These are phyloP conservation scores for Epichloe sp. DNA, from an alignment of 2,329 filamentous ascomycete species.

Conservation along the genomic window DNA sequence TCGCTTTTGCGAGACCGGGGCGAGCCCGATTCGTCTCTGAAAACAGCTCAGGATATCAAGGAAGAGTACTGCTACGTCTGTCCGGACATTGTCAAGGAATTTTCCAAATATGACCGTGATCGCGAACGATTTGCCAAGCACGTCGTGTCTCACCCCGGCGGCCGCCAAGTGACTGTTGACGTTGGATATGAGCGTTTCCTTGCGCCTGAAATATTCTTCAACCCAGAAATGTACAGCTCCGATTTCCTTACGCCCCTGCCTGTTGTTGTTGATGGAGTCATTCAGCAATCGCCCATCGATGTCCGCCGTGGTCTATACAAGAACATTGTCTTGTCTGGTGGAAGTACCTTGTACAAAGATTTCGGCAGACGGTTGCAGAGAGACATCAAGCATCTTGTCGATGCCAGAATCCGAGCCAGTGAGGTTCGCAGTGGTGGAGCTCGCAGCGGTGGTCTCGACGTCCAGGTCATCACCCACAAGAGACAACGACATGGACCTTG, in stretches of 20 bases:
- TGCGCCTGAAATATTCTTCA: conserved; percentile 98
- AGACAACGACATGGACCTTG: conserved; percentile 93
- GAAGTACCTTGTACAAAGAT: conserved; percentile 96
- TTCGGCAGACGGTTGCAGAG: conserved; percentile 92
- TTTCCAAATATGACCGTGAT: conserved; percentile 85
- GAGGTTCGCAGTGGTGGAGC: conserved; percentile 86
- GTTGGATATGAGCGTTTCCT: conserved; percentile 97
- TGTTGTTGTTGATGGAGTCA: conserved; percentile 87
- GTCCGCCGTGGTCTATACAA: conserved; percentile 96
- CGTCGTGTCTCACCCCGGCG: conserved; percentile 72
- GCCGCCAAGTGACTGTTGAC: conserved; percentile 73
- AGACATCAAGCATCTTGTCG: conserved; percentile 92
- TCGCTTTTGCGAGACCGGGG: conserved; percentile 89
- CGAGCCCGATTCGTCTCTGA: conserved; percentile 90
- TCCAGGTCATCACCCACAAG: conserved; percentile 96
- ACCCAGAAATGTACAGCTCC: conserved; percentile 97
- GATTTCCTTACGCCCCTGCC: conserved; percentile 95
- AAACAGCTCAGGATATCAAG: conserved; percentile 97
- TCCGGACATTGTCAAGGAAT: conserved; percentile 98
- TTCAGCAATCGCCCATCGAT: conserved; percentile 95
- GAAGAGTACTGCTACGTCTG: conserved; percentile 98
- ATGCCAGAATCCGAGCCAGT: conserved; percentile 82
- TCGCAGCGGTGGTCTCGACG: conserved; percentile 85
- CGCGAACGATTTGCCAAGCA: conserved; percentile 85
- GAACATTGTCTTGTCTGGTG: conserved; percentile 96